These are phyloP conservation scores for Podospora comata DNA, from an alignment of 495 filamentous ascomycete species.

Conservation along the genomic window DNA sequence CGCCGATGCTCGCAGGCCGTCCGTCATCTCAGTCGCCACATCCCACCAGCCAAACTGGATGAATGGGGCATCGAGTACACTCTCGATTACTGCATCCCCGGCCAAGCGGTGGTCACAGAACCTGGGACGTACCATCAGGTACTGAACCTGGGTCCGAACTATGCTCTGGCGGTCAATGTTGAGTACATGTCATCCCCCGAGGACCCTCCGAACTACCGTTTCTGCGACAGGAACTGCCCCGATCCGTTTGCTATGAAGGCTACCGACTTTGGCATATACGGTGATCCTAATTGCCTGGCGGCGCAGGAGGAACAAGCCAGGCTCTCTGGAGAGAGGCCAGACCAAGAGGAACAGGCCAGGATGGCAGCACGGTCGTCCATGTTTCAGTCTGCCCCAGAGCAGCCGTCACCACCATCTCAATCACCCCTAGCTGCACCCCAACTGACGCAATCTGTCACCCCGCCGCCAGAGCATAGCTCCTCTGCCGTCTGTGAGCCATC, in stretches of 20 bases:
- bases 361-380: constrained; percentile 6
- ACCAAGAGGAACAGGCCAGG: not conserved
- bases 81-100: constrained; percentile 34
- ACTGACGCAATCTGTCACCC: constrained; percentile 18
- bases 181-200: constrained; percentile 35
- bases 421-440: not conserved
- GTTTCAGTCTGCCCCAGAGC: not conserved
- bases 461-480: constrained; percentile 12
- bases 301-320: not conserved
- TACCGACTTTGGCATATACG: constrained; percentile 29
- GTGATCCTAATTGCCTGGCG: not conserved
- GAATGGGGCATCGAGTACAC: constrained; percentile 37
- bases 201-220: constrained; percentile 26
- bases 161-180: constrained; percentile 36
- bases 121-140: constrained; percentile 37
- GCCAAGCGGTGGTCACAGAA: constrained; percentile 35
- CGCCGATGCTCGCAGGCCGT: constrained; percentile 33
- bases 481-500: not conserved
- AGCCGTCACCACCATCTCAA: not conserved
- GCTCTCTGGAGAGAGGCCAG: not conserved
- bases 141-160: constrained; percentile 36
- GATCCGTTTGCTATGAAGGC: constrained; percentile 32
- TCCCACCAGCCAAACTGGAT: constrained; percentile 30
- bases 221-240: constrained; percentile 31
- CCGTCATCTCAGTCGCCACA: constrained; percentile 35